Conservation (phyloP, 169 alveolate species). For the Plasmodium gonderi region DNA sequence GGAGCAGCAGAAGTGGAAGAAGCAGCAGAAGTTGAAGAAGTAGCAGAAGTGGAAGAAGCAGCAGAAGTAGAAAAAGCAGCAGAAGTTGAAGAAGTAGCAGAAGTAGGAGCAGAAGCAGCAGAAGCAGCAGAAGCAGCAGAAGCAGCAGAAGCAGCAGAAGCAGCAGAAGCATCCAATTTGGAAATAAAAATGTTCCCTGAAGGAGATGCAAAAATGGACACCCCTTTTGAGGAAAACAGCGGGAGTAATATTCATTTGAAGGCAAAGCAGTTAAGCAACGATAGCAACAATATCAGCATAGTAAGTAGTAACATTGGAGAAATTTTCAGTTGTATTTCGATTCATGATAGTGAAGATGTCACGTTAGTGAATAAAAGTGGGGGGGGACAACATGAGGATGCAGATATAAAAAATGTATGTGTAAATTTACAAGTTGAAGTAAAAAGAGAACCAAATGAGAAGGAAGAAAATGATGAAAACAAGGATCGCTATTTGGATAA, state of each 20-base stretch:
- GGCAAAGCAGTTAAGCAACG: background rate
- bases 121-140: background rate
- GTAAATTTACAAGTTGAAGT: background rate
- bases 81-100: background rate
- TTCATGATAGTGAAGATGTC: background rate
- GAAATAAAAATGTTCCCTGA: background rate
- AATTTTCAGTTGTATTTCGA: background rate
- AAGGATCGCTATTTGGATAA: background rate
- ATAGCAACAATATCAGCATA: background rate
- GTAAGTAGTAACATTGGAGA: background rate
- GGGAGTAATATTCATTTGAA: background rate
- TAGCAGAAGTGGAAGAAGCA: background rate
- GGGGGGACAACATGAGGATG: background rate
- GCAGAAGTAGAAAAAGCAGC: background rate
- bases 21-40: background rate
- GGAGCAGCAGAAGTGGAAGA: background rate
- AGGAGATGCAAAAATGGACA: background rate
- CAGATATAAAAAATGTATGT: background rate
- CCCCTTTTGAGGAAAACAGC: background rate
- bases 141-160: background rate
- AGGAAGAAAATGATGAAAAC: background rate
- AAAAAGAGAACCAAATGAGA: background rate
- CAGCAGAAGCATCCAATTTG: background rate
- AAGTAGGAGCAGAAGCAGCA: background rate
- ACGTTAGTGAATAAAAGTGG: background rate